These are phyloP conservation scores for Jackrogersella multiformis DNA, from an alignment of 495 filamentous ascomycete genomes.

Conservation along the genomic window DNA sequence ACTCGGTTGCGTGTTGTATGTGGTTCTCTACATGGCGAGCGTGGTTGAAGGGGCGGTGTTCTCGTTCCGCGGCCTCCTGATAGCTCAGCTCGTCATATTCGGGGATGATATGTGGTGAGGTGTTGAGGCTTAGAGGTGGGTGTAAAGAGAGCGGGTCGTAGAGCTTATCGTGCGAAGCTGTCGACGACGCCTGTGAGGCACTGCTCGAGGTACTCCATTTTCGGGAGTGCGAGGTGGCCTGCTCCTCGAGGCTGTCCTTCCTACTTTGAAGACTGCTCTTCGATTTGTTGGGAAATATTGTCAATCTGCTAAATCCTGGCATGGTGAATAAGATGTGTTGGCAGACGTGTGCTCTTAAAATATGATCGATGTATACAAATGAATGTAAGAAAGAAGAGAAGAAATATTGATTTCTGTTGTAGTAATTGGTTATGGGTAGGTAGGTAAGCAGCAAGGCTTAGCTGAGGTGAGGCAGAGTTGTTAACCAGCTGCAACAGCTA, in stretches of 20 bases:
- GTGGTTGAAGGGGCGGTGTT: conserved; percentile 40
- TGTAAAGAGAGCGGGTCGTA: conserved; percentile 45
- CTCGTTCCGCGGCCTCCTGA: conserved; percentile 39
- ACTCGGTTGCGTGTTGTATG: conserved; percentile 34
- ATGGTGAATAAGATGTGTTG: conserved; percentile 29
- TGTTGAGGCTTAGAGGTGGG: conserved; percentile 45
- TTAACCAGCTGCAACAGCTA: conserved; percentile 22
- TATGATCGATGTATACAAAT: background rate
- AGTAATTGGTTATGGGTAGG: conserved; percentile 22
- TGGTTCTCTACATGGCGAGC: conserved; percentile 33
- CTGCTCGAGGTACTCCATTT: conserved; percentile 45
- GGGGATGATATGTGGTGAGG: conserved; percentile 41
- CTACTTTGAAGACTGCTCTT: conserved; percentile 31
- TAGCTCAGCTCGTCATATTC: conserved; percentile 35
- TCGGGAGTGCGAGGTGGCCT: conserved; percentile 25
- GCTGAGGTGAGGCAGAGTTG: conserved; percentile 9
- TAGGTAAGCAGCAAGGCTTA: conserved; percentile 29
- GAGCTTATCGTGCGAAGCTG: conserved; percentile 19
- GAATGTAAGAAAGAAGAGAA: conserved; percentile 26
- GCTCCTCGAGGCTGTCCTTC: conserved; percentile 30
- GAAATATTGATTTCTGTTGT: conserved; percentile 17
- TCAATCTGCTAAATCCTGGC: conserved; percentile 27
- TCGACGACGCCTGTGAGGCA: conserved; percentile 33
- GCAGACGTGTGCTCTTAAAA: background rate
- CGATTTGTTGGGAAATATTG: conserved; percentile 44